Base-by-base conservation (phyloP, 1,284 basidiomycete genomes). In the Xerocomus cyaneibrunnescens region DNA sequence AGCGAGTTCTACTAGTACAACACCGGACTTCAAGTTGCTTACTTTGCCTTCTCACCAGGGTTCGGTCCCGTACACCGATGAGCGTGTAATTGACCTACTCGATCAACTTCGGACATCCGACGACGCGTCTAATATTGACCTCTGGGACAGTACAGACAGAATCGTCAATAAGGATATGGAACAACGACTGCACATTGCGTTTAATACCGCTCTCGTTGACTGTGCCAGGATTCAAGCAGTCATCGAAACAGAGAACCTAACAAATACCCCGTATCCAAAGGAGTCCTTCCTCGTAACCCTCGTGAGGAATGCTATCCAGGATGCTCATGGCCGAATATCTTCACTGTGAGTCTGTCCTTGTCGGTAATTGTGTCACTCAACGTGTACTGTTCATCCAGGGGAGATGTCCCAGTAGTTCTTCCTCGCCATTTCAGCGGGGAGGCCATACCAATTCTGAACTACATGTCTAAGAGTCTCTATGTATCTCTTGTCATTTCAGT, bases 401-500 rank as follows among this genome's bases (percentile, higher is more conserved):
- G 56, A 14, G 47, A 51, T 1, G 25, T 51, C 10, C 53, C 54
- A 0, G 54, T 51, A 4, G 43, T 43, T 21, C 22, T 55, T 27
- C 54, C 54, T 13, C 43, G 43, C 9, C 54, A 55, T 56, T 43
- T 38, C 28, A 51, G 47, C 10, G 46, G 54, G 2, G 46, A 55
- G 21, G 8, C 38, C 0, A 38, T 56, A 7, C 52, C 32, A 2
- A 45, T 55, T 16, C 38, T 55, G 16, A 50, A 45, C 3, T 55
- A 55, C 32, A 50, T 51, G 36, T 21, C 13, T 6, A 55, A 32
- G 30, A 23, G 14, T 13, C 30, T 55, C 28, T 22, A 38, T 31
- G 43, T 17, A 14, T 43, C 54, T 3, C 37, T 55, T 17, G 10
- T 55, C 8, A 21, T 55, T 17, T 45, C 52, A 8, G 13, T 55